Evolutionary conservation across 306 rosid genomes (phyloP).

Genomic region (Castanea sativa): DNA sequence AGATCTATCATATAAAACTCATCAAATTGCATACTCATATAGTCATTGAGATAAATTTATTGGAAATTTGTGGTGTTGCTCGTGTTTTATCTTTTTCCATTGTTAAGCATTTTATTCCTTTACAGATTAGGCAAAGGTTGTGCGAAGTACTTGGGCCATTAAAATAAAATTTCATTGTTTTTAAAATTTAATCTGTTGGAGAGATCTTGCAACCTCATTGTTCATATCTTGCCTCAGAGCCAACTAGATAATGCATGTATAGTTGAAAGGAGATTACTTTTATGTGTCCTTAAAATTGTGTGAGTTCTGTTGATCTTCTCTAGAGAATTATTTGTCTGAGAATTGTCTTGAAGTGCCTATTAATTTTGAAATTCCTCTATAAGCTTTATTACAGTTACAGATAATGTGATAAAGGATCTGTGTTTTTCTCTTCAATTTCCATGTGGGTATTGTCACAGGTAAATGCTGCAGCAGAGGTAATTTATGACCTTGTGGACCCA

Average conservation of each 20-base stretch:
- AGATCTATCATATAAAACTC: not conserved
- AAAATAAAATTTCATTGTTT: not conserved
- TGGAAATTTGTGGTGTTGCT: not conserved
- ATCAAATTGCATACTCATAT: not conserved
- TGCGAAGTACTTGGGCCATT: constrained; percentile 12
- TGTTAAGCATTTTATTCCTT: constrained; percentile 9
- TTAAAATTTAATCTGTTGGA: not conserved
- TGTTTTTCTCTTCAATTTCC: not conserved
- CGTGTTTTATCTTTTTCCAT: not conserved
- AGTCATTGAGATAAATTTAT: not conserved
- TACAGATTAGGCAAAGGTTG: constrained; percentile 16
- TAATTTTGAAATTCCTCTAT: not conserved
- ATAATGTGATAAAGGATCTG: not conserved
- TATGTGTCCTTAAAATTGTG: not conserved
- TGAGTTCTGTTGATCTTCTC: not conserved
- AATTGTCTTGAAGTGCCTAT: not conserved
- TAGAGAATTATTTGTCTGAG: not conserved
- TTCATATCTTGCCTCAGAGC: not conserved
- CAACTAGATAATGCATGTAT: not conserved
- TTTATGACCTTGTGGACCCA: constrained; percentile 98
- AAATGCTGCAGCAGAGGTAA: constrained; percentile 99
- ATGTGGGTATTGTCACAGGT: constrained; percentile 49
- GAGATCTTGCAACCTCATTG: not conserved
- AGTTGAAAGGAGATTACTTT: not conserved
- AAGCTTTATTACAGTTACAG: not conserved